Conservation (phyloP, 495 filamentous ascomycete species). For the Podospora sp. region DNA sequence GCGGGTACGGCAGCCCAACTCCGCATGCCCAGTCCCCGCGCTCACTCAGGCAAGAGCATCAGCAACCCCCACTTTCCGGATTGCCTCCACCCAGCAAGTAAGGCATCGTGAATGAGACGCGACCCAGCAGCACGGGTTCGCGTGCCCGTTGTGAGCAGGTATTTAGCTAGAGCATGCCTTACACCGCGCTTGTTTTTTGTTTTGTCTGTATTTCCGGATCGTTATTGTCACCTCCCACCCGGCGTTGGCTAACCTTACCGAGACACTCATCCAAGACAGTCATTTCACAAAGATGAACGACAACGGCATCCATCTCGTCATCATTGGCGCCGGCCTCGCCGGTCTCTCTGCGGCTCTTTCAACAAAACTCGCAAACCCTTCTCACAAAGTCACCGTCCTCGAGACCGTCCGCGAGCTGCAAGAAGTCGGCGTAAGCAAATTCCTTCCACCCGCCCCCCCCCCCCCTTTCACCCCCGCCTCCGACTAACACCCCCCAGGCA, state of each 20-base stretch:
- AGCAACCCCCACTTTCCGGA: neutral
- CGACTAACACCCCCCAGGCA: slow-evolving; percentile 36
- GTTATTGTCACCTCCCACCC: neutral
- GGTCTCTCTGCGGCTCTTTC: slow-evolving; percentile 61
- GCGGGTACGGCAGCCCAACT: neutral
- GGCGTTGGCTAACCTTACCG: neutral
- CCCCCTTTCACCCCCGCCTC: slow-evolving; percentile 18
- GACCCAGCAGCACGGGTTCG: neutral
- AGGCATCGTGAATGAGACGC: neutral
- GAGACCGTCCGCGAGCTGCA: slow-evolving; percentile 49
- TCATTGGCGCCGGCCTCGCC: slow-evolving; percentile 61
- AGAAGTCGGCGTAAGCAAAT: slow-evolving; percentile 47
- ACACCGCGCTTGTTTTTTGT: neutral
- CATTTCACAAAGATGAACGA: neutral
- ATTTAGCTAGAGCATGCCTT: neutral
- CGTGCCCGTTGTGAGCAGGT: neutral
- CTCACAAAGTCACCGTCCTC: slow-evolving; percentile 56
- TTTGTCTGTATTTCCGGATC: neutral
- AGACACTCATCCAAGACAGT: neutral
- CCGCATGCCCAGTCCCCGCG: slow-evolving; percentile 5
- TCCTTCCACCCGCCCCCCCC: neutral
- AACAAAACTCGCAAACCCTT: slow-evolving; percentile 49
- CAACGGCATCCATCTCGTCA: slow-evolving; percentile 42
- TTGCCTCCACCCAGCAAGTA: neutral
- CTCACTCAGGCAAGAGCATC: neutral